Evolutionary conservation across 2,329 filamentous ascomycete genomes (phyloP), one percentile per base, ranked within the genome.

Genomic region (Bimuria novae-zelandiae): DNA sequence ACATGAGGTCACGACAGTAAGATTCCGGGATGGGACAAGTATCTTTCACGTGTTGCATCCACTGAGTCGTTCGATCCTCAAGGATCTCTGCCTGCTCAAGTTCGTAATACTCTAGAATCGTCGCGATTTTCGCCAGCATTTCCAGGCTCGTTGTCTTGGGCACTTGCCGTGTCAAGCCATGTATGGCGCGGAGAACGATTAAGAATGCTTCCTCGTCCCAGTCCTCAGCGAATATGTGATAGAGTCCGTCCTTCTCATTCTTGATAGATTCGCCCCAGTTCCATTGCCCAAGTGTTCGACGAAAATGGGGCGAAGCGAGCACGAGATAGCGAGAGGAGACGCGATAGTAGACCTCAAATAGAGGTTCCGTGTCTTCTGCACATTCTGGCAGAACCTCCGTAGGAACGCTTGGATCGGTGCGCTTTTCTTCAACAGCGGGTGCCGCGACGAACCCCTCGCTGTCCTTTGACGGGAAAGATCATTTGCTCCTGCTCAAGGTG

Each of bases 141-240:
- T 79, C 73, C 3, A 81, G 58, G 17, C 61, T 61, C 0, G 81
- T 56, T 0, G 51, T 45, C 22, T 63, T 61, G 0, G 78, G 77
- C 4, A 82, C 70, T 36, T 75, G 69, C n/a, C 67, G 56, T 12
- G 69, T 72, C 3, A 72, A 72, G 43, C 75, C 69, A 61, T 82
- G 80, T 8, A 82, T 64, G n/a, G 78, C 75, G 52, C 79, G 73
- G 42, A 81, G 63, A 1, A 81, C 49, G 16, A 76, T 73, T 7
- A 72, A 62, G 4, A 80, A 68, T 0, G 77, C 76, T 6, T 75
- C 63, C 3, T 66, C 58, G 48, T 80, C 70, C 61, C 57, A 64
- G 65, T 60, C 57, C 1, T 52, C 30, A 8, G 57, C 53, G 1
- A 21, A 1, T 7, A 64, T 17, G 21, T 57, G 49, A 42, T 49